Base-by-base conservation (phyloP, 2,329 filamentous ascomycete genomes). In the Colletotrichum godetiae region DNA sequence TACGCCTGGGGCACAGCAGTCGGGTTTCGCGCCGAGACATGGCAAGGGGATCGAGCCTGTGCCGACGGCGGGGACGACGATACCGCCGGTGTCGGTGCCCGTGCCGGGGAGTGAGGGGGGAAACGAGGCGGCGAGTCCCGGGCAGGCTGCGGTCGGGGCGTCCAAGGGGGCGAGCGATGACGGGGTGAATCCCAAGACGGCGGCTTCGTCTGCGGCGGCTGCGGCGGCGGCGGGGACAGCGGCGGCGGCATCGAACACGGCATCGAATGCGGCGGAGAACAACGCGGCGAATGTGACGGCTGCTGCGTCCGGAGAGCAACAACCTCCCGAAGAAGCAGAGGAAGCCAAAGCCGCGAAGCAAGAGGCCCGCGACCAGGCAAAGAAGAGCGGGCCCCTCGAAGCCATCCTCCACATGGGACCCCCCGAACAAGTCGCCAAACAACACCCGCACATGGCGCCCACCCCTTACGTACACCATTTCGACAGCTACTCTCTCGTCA, bases 401-500 rank as follows among this genome's bases (percentile, higher is more conserved):
- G 86, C 86, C 2, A 86, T 91, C 5, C 77, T 86, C 37, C 83
- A 85, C 67, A 86, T 88, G 84, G 77, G 82, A 15, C 82, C 85
- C 5, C 84, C 86, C 8, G 81, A 85, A 58, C 78, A 78, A n/a
- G 76, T 77, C 13, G 79, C 80, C 57, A 79, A 85, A 60, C 88
- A 88, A 76, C 88, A 90, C 27, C 92, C 92, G 5, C 92, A 95
- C 80, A 89, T 93, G 80, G 88, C 91, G 60, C 89, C 94, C 0
- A 90, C 94, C 8, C 93, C 92, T 1, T 97, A 98, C 80, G 92
- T 98, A 42, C 97, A 99, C 84, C 95, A 98, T 84, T 99, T 99
- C 83, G 96, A 99, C 84, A 98, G 93, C 29, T 99, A 97, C 83
- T 92, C 91, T 15, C 89, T 98, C 5, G 97, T 98, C 19, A 93